Evolutionary conservation across 2,329 filamentous ascomycete genomes (phyloP), one percentile per base, ranked within the genome.

Genomic region (Cladosporium sp.): DNA sequence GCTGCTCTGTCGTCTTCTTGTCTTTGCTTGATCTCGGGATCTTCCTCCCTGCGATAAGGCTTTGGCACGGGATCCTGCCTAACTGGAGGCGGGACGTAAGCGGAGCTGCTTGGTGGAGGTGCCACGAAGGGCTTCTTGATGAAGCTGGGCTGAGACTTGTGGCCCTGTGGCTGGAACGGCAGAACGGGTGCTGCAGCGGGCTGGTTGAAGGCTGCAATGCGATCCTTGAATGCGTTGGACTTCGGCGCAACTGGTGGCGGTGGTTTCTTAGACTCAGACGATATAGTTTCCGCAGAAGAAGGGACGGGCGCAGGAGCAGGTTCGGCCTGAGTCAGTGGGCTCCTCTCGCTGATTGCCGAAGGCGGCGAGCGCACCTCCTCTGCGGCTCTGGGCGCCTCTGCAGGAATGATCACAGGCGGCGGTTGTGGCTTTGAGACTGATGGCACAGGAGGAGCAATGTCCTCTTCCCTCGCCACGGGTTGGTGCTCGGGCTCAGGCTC

Each of bases 71-170:
- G 88, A 18, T 75, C 76, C 7, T 85, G 80, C 68, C 95, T 90
- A 26, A 89, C 87, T 4, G 86, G 84, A 4, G 91, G 89, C 28
- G 95, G 92, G 11, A 99, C 86, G 74, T 92, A 99, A 28, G 94
- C 91, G 81, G 97, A 90, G 71, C 92, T 90, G 78, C 93, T 97
- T 0, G 95, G 95, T 21, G 95, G 95, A 61, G 95, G 93, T 3
- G 95, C 92, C 65, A 99, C 93, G 74, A 97, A 99, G 0, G 94
- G 93, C 80, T 98, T 98, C 84, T 94, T 97, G 79, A 99, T 89
- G 63, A 85, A 85, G 69, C 85, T 84, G 58, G 85, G 82, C 66
- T 86, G 84, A 34, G 85, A 81, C 12, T 80, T 77, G 66, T 84
- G 79, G 2, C 87, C 87, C 67, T 85, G 84, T 24, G 93, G 92